Percentiles rank a stretch among this genome's conserved stretches.
Evolutionary conservation across 208 protist genomes (phyloP).

Genomic region (Porcisia hertigi): DNA sequence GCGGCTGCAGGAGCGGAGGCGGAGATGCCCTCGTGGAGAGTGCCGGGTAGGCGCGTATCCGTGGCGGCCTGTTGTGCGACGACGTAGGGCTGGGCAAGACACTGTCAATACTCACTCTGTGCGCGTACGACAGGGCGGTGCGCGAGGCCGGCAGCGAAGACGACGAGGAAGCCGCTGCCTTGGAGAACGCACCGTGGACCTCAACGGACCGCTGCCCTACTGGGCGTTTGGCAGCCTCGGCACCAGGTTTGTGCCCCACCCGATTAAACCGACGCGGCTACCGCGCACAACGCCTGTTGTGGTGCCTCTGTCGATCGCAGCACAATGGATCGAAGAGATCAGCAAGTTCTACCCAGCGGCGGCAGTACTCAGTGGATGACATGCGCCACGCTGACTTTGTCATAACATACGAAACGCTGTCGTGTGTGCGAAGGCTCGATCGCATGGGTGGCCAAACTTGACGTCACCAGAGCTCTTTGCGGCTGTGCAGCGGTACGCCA

Average conservation of each 20-base stretch:
- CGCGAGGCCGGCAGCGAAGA: slow-evolving; percentile 5
- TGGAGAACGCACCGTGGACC: background rate
- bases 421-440: slow-evolving; percentile 17
- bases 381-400: slow-evolving; percentile 51
- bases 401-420: slow-evolving; percentile 70
- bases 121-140: slow-evolving; percentile 28
- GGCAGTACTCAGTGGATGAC: slow-evolving; percentile 42
- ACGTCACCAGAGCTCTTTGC: slow-evolving; percentile 11
- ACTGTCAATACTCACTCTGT: slow-evolving; percentile 51
- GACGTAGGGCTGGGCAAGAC: slow-evolving; percentile 80
- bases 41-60: slow-evolving; percentile 8
- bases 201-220: slow-evolving; percentile 14
- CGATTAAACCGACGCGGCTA: slow-evolving; percentile 12
- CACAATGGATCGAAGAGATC: slow-evolving; percentile 61
- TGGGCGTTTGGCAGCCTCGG: slow-evolving; percentile 20
- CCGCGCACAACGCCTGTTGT: slow-evolving; percentile 54
- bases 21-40: background rate
- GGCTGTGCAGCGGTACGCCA: slow-evolving; percentile 14
- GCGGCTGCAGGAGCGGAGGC: background rate
- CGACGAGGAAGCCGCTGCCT: background rate
- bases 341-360: slow-evolving; percentile 43
- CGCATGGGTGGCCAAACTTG: slow-evolving; percentile 15
- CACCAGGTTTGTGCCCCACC: slow-evolving; percentile 8
- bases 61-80: slow-evolving; percentile 60
- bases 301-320: slow-evolving; percentile 52